phyloP scores from a whole-genome alignment of 345 rosid species.

The Hypericum perforatum region DNA sequence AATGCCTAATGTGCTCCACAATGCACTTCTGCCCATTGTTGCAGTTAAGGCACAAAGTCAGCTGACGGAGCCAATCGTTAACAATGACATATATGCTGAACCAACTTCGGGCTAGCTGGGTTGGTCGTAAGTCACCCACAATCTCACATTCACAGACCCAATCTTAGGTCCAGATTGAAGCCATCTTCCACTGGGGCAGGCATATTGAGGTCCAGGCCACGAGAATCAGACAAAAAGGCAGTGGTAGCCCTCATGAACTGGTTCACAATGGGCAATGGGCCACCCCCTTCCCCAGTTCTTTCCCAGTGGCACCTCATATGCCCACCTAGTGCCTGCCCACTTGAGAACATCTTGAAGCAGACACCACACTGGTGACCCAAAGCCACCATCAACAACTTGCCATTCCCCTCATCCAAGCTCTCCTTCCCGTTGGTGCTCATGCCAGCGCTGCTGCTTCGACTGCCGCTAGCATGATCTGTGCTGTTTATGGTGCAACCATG shows the following conservation, averaged over 20 bases:
- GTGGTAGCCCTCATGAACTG: slow-evolving; percentile 12
- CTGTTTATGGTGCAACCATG: no score
- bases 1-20: no score
- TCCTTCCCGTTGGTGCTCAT: neutral
- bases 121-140: no score
- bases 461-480: neutral
- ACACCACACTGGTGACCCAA: slow-evolving; percentile 45
- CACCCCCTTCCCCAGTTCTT: slow-evolving; percentile 46
- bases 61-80: no score
- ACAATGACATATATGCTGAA: no score
- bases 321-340: slow-evolving; percentile 89
- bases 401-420: neutral
- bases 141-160: slow-evolving; percentile 36
- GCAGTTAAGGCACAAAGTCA: no score
- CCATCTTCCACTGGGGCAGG: slow-evolving; percentile 45
- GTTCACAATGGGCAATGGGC: neutral
- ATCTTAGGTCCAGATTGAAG: slow-evolving; percentile 58
- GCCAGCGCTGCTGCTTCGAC: slow-evolving; percentile 2
- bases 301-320: slow-evolving; percentile 95
- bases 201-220: slow-evolving; percentile 50
- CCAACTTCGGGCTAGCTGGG: no score
- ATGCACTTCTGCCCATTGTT: no score
- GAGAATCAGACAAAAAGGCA: neutral
- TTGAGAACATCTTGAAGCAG: slow-evolving; percentile 48
- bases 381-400: neutral